Base-by-base conservation (phyloP, 352 stramenopile genomes). In the Pythium aphanidermatum region DNA sequence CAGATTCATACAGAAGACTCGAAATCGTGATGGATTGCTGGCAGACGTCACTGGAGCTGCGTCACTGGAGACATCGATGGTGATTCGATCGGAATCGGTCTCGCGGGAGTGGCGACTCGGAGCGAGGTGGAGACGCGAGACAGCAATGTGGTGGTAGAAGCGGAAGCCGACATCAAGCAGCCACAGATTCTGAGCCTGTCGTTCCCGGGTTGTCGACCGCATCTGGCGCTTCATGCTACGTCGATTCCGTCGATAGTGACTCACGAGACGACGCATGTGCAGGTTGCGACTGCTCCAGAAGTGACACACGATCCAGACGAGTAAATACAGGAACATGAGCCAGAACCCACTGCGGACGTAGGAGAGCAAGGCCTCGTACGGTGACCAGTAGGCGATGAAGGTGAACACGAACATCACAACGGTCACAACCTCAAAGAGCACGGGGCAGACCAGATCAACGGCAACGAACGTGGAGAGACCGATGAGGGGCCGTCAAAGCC, bases 261-360 rank as follows among this genome's bases (percentile, higher is more conserved):
- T 85, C 13, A 91, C 76, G 26, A 88, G 65, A 13, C 66, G 46
- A 20, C 78, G 78, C 78, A 91, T 88, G 57, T 85, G 78, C 26
- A 34, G 60, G 54, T 91, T 91, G 27, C 78, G 72, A 16, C 69
- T 85, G 63, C 75, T 88, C 74, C 75, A 91, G 51, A 85, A 91
- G 48, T 91, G 78, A 24, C 65, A 63, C 29, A 76, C 59, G 52
- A 88, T 82, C 78, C 75, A 91, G 2, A 88, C 28, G 19, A 66
- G 33, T 14, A 91, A 49, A 45, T 91, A 91, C 6, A 46, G 58
- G n/a, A 51, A 58, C 14, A 85, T 58, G 49, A 55, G 54, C 54
- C 67, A 88, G 35, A 88, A 86, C 4, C 78, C 78, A 49, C 70
- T 78, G 41, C 79, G 73, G 9, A 91, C 67, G 34, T 88, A 91